A percentile compares a stretch with the other conserved stretches of the same genome.
Evolutionary conservation across 1,139 yeast genomes (phyloP).

Genomic region (Arxiozyma slooffiae): DNA sequence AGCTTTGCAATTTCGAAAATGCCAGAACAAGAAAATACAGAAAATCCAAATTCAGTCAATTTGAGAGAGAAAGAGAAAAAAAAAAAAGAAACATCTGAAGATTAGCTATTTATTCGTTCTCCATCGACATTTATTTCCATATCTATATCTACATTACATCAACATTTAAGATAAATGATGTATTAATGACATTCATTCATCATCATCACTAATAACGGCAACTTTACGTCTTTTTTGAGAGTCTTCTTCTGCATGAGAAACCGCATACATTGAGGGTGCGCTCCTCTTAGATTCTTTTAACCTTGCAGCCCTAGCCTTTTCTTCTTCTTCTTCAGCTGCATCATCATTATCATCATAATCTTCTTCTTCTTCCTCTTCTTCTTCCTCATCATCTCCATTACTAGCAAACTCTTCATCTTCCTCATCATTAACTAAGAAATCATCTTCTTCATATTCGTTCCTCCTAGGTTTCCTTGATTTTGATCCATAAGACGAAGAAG

Average conservation of each 20-base stretch:
- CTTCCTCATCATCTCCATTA: slow-evolving; percentile 35
- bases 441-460: slow-evolving; percentile 39
- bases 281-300: slow-evolving; percentile 49
- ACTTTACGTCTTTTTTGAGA: slow-evolving; percentile 38
- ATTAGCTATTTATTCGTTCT: background rate
- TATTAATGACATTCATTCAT: slow-evolving; percentile 30
- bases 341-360: slow-evolving; percentile 45
- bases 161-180: too few species aligned
- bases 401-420: slow-evolving; percentile 45
- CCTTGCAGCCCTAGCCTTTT: slow-evolving; percentile 54
- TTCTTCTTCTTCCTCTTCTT: slow-evolving; percentile 30
- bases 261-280: slow-evolving; percentile 43
- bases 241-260: slow-evolving; percentile 22
- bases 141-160: background rate
- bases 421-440: slow-evolving; percentile 35
- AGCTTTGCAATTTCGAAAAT: background rate
- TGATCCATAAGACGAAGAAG: background rate
- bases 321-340: slow-evolving; percentile 7
- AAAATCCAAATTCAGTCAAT: background rate
- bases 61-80: too few species aligned
- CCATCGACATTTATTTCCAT: background rate
- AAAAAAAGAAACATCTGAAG: background rate
- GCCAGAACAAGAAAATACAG: too few species aligned
- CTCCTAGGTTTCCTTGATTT: slow-evolving; percentile 2
- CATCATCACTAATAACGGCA: slow-evolving; percentile 51